Base-by-base conservation (phyloP, 306 rosid species). In the Macrotyloma uniflorum region DNA sequence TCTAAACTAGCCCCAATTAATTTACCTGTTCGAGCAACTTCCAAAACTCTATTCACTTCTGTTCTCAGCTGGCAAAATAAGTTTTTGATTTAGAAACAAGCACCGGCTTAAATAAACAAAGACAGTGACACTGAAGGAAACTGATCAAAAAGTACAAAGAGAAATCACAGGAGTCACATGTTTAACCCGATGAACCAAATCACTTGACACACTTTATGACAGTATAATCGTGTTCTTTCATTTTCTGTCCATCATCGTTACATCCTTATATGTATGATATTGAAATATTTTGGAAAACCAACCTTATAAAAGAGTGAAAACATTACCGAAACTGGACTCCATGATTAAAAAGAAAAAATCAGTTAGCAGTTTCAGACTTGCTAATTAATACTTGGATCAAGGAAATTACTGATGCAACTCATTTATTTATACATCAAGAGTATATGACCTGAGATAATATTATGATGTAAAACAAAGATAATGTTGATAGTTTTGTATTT, bases 1-100 rank as follows among this genome's bases (percentile, higher is more conserved):
- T 95, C 99, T 84, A 95, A 90, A 83, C 96, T 93, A 68, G 99
- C 88, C 67, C 99, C 99, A 72, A 93, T 85, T 78, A 93, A 55
- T 85, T 95, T 93, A 20, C 75, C 92, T 1, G 86, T 68, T 79
- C 99, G 89, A 73, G 99, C 99, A 67, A 84, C 74, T 85, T 95
- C 99, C 79, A 95, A 80, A 65, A 95, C 91, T 88, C 64, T 93
- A 76, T 95, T 95, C 80, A 95, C 98, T 87, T 95, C 98, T 1
- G 97, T 88, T 68, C 99, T 90, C 82, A 95, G 86, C 99, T 95
- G 97, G 66, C 72, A 85, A 79, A 82, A 79, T 73, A 46, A 35
- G 57, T 20, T 40, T n/a, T 50, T 24, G 63, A 22, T 66, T 87
- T 64, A 84, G 82, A 24, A 76, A 66, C 51, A 68, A 54, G 73